Base-by-base conservation (phyloP, 176 grass and related monocot species). In the Lolium perenne region DNA sequence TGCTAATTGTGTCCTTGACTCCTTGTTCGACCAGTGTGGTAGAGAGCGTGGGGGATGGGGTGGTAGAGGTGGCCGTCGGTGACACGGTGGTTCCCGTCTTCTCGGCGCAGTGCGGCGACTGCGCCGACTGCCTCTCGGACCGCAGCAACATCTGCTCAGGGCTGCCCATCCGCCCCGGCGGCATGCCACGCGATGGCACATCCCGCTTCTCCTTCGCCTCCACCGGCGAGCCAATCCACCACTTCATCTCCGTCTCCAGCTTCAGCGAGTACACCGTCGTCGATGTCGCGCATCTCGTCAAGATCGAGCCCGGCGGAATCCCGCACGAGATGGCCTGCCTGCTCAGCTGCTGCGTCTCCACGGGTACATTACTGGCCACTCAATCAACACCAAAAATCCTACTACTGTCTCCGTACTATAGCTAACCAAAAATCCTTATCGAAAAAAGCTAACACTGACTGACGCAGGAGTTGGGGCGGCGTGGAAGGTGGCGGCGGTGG, bases 241-340 rank as follows among this genome's bases (percentile, higher is more conserved):
- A 65, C 82, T 88, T 93, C 74, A 2, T 82, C 2, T 74, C 29
- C 55, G 89, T 96, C 43, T 93, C 87, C 62, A 96, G 91, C 84
- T 96, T 96, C 82, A 55, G 69, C 55, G 74, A 92, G 85, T 96
- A 92, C 87, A 92, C 89, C 0, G 91, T 96, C 4, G 91, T 96
- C 0, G 91, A 96, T 73, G 79, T 90, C 20, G 61, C 61, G 38
- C 68, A 90, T 79, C 38, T 94, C 69, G 89, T 87, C 67, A 90
- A 21, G 68, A 2, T 96, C 48, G 29, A 13, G 35, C 25, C 13
- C 13, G 32, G 0, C 5, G 3, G 15, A 16, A 54, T 93, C 45
- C 67, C 91, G 10, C 82, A 8, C 62, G 87, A 77, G 62, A 93
- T 71, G 87, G 89, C 89, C 15, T 93, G 94, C 74, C 78, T 96